Conservation (phyloP, 2,329 filamentous ascomycete genomes). For the Herpotrichia juniperi region DNA sequence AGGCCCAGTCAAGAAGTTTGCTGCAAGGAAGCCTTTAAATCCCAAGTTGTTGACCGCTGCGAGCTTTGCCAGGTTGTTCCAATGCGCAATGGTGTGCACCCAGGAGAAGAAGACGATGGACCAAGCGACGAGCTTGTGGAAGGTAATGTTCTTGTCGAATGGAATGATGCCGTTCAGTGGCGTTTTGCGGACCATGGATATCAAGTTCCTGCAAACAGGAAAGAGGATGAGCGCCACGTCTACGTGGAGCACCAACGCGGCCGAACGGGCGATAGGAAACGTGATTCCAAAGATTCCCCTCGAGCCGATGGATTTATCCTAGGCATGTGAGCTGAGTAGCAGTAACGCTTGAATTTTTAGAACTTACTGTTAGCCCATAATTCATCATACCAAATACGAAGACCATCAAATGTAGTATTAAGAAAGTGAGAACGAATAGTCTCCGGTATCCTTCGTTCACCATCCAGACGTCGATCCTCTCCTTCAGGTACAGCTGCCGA, state of each 20-base stretch:
- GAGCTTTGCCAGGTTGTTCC: slow-evolving; percentile 83
- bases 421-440: slow-evolving; percentile 80
- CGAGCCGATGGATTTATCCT: slow-evolving; percentile 68
- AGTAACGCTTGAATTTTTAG: neutral
- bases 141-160: slow-evolving; percentile 88
- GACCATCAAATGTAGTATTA: slow-evolving; percentile 74
- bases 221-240: slow-evolving; percentile 81
- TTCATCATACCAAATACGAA: slow-evolving; percentile 83
- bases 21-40: slow-evolving; percentile 76
- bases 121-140: slow-evolving; percentile 85
- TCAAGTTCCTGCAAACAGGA: slow-evolving; percentile 82
- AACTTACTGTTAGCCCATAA: slow-evolving; percentile 69
- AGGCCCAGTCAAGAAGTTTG: slow-evolving; percentile 79
- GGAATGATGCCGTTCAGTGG: slow-evolving; percentile 85
- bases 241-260: slow-evolving; percentile 79
- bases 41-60: slow-evolving; percentile 77
- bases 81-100: slow-evolving; percentile 85
- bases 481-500: slow-evolving; percentile 69
- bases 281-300: slow-evolving; percentile 75
- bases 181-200: slow-evolving; percentile 79
- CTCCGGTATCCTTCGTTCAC: slow-evolving; percentile 84
- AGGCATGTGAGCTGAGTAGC: slow-evolving; percentile 15
- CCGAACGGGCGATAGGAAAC: slow-evolving; percentile 76
- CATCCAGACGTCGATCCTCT: slow-evolving; percentile 86
- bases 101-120: slow-evolving; percentile 88